Evolutionary conservation across 2,329 filamentous ascomycete genomes (phyloP).

Genomic region (Sclerotinia sclerotiorum): DNA sequence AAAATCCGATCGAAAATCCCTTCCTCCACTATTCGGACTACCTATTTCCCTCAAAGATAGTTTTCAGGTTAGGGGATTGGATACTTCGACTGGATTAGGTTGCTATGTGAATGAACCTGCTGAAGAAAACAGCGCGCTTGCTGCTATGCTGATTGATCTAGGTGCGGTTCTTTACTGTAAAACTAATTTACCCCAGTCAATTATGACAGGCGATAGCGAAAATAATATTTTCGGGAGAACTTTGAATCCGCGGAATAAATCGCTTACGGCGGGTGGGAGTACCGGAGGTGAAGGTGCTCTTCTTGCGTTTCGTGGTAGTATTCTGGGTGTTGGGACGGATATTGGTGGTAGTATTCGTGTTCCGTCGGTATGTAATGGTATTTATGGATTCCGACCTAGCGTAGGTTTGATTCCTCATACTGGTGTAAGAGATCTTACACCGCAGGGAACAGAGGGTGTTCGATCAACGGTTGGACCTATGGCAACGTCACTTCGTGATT

Average conservation of each 20-base stretch:
- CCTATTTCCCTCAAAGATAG: slow-evolving; percentile 53
- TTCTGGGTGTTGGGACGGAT: slow-evolving; percentile 38
- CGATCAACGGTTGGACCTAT: slow-evolving; percentile 3
- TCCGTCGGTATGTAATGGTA: slow-evolving; percentile 4
- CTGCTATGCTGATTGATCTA: slow-evolving; percentile 59
- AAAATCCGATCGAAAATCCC: slow-evolving; percentile 41
- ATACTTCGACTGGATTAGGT: slow-evolving; percentile 55
- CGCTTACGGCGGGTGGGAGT: slow-evolving; percentile 34
- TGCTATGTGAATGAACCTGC: slow-evolving; percentile 75
- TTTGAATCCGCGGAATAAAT: slow-evolving; percentile 43
- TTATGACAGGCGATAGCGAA: slow-evolving; percentile 38
- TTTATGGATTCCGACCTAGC: not conserved
- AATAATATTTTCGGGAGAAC: slow-evolving; percentile 39
- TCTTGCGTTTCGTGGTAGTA: slow-evolving; percentile 33
- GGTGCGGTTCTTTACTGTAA: slow-evolving; percentile 69
- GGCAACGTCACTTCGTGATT: not conserved
- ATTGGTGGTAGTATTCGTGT: slow-evolving; percentile 29
- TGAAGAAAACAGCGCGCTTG: slow-evolving; percentile 63
- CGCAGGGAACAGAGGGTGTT: not conserved
- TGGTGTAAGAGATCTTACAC: not conserved
- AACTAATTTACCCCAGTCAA: slow-evolving; percentile 4
- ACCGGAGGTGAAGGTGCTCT: slow-evolving; percentile 39
- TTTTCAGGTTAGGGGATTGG: slow-evolving; percentile 65
- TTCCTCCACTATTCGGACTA: slow-evolving; percentile 35
- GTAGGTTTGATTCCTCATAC: slow-evolving; percentile 7